Conservation (phyloP, 768 basidiomycete species). For the Tylopilus rubrobrunneus region DNA sequence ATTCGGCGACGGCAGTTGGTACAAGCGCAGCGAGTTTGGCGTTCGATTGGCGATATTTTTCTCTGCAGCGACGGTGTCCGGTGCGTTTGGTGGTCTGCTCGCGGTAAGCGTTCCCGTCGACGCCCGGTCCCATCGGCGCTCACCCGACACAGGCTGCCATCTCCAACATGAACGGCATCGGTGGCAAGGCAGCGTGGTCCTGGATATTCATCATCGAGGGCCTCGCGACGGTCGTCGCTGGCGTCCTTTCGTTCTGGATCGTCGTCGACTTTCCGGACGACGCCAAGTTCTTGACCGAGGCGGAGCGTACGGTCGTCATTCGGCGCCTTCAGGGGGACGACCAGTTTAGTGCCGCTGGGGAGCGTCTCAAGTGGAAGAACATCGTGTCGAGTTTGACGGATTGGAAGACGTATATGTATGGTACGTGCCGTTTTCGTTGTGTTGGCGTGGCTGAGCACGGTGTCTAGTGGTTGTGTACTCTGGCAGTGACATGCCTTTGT, state of each 20-base stretch:
- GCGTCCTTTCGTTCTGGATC: conserved; percentile 64
- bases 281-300: conserved; percentile 71
- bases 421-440: conserved; percentile 4
- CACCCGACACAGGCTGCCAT: conserved; percentile 48
- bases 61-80: conserved; percentile 74
- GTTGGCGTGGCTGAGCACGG: not conserved
- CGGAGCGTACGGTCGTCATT: conserved; percentile 63
- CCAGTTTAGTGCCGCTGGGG: conserved; percentile 53
- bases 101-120: conserved; percentile 41
- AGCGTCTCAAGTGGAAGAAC: conserved; percentile 53
- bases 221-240: conserved; percentile 63
- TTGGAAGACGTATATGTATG: conserved; percentile 65
- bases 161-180: conserved; percentile 67
- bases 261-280: conserved; percentile 83
- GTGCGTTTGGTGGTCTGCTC: conserved; percentile 77
- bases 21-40: conserved; percentile 72
- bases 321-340: no score
- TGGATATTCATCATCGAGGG: conserved; percentile 82
- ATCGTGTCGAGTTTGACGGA: conserved; percentile 58
- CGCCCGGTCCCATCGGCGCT: not conserved
- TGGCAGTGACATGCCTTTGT: conserved; percentile 62
- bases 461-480: conserved; percentile 50
- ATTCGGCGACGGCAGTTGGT: conserved; percentile 40
- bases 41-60: conserved; percentile 64
- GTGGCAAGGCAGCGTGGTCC: conserved; percentile 59